Base-by-base conservation (phyloP, 1,284 basidiomycete species). In the Ganoderma leucocontextum region DNA sequence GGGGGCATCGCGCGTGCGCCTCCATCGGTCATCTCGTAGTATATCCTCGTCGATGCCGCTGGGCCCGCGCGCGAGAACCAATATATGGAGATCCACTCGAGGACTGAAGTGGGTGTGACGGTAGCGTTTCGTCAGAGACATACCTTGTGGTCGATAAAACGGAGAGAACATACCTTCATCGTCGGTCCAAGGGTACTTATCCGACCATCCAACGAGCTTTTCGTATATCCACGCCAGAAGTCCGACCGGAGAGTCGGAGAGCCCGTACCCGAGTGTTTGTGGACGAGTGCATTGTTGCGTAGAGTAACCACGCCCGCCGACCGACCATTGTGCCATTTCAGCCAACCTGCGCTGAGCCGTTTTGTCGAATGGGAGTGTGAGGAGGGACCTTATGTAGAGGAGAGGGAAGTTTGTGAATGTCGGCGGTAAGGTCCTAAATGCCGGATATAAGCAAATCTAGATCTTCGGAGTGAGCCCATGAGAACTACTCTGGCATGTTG, bases 201-300 rank as follows among this genome's bases (percentile, higher is more conserved):
- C 61, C 17, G 44, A 22, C 61, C 44, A 49, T 3, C 10, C 35
- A 2, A 62, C 61, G 6, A 62, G 61, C 47, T 62, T 62, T 19
- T 62, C 61, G 33, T 62, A 62, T 15, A 62, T 52, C 61, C 61
- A 62, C 2, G 84, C 85, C 2, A 90, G 80, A 13, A 90, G 73
- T 0, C 85, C 87, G 7, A 82, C 80, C n/a, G 89, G 89, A 15
- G 87, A 89, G 70, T 89, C 89, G 0, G 82, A 76, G 1, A 90
- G 78, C 9, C 79, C 74, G 70, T 89, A 89, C 0, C 86, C 88
- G 3, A 90, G 73, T 0, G 87, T 90, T 72, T 89, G 87, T 0
- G 88, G 88, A 63, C 82, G 82, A 0, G 85, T 87, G 1, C 78
- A 65, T 57, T 89, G 89, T 60, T 81, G 67, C 0, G 36, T 39